Base-by-base conservation (phyloP, 371 early-diverging fungal genomes). In the Choanephora cucurbitarum region DNA sequence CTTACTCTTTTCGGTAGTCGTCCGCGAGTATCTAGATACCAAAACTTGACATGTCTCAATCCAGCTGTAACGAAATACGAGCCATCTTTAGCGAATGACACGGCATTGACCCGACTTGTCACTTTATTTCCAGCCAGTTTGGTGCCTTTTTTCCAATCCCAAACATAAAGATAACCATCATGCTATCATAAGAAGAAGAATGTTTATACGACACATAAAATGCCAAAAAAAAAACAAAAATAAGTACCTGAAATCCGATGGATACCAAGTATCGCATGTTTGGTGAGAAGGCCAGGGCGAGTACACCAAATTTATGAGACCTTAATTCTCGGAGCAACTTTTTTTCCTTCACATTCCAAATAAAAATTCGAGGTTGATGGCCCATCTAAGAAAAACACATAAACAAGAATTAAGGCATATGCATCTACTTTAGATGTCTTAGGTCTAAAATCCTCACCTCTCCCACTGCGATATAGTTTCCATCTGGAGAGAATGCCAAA, bases 231-330 rank as follows among this genome's bases (percentile, higher is more conserved):
- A 37, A 9, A 31, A 21, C 3, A 10, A 50, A 50, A 52, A 10
- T 17, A 33, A 31, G 28, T 80, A 88, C 90, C 79, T 88, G 89
- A 65, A 86, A 85, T n/a, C 94, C 94, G 37, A 91, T 69, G 5
- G 94, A 91, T 6, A 91, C 90, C 5, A 93, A 61, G 58, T 79
- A 81, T 52, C 84, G 79, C 61, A 72, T 75, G 66, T 89, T 87
- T 6, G 94, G 91, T 0, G 91, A 88, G 60, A 93, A 92, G 14
- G 75, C 66, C 33, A 91, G 51, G 4, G 87, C 81, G 32, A 85
- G 75, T 0, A 93, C 80, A 19, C 92, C 94, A 77, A 87, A 92
- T 57, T 88, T 89, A 70, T 93, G 94, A 0, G 90, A 89, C 22
- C 76, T 75, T 17, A 91, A 72, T 58, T 91, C 90, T 33, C 82